phyloP scores from a whole-genome alignment of 441 rosid species.

The Jatropha multifida region DNA sequence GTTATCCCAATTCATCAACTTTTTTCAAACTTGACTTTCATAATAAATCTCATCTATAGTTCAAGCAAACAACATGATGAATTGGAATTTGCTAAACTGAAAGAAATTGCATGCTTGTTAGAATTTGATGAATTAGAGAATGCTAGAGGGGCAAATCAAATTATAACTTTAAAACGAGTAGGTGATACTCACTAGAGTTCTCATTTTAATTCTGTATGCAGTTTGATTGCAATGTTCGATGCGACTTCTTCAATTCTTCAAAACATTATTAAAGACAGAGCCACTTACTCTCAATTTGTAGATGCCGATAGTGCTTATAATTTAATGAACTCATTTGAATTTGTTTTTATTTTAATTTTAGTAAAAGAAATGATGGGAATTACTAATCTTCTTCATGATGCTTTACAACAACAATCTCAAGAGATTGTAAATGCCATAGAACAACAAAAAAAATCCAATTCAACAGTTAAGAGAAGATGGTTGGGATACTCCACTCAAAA shows the following conservation, averaged over 20 bases:
- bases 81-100: not conserved
- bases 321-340: not conserved
- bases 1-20: not conserved
- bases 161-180: not conserved
- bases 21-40: not conserved
- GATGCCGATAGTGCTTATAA: too few relatives aligned
- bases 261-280: too few relatives aligned
- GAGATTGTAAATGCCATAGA: not conserved
- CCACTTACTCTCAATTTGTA: too few relatives aligned
- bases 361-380: not conserved
- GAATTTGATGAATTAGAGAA: not conserved
- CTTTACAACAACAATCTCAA: not conserved
- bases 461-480: not conserved
- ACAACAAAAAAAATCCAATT: not conserved
- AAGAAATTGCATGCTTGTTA: not conserved
- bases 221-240: too few relatives aligned
- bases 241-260: too few relatives aligned
- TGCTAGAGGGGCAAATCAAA: not conserved
- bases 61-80: constrained; percentile 6
- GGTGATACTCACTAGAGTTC: too few relatives aligned
- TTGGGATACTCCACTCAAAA: too few relatives aligned
- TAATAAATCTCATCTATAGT: not conserved
- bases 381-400: not conserved
- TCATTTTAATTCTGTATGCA: too few relatives aligned
- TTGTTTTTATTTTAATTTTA: not conserved